phyloP scores from a whole-genome alignment of 2,329 filamentous ascomycete genomes.

The Aureobasidium sp. region DNA sequence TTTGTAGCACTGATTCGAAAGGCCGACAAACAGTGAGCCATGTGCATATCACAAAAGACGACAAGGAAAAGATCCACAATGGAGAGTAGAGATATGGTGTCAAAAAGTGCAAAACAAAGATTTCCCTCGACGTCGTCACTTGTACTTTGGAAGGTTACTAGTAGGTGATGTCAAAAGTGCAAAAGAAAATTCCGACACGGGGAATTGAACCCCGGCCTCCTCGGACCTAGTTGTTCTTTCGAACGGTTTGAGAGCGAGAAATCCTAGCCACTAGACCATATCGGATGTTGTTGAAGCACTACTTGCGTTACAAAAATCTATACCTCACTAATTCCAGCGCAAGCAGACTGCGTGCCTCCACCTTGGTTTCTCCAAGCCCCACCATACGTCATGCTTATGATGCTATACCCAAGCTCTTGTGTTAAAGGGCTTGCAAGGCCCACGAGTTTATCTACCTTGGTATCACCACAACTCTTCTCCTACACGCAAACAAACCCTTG shows the following conservation, averaged over 20 bases:
- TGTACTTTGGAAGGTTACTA: too few species aligned
- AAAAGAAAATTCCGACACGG: neutral
- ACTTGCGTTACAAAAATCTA: too few species aligned
- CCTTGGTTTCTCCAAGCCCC: neutral
- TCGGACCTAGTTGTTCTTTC: neutral
- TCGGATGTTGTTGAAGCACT: neutral
- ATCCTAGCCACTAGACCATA: neutral
- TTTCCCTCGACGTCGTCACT: too few species aligned
- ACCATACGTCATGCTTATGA: constrained; percentile 5
- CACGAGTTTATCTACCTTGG: neutral
- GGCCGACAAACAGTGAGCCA: too few species aligned
- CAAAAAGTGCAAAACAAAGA: too few species aligned
- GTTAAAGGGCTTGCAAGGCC: neutral
- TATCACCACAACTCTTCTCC: neutral
- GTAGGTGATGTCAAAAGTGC: neutral
- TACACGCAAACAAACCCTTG: neutral
- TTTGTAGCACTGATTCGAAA: too few species aligned
- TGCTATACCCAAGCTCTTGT: neutral
- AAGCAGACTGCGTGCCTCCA: too few species aligned
- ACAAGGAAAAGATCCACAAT: neutral
- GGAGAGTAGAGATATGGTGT: neutral
- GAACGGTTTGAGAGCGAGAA: neutral
- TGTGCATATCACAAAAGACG: too few species aligned
- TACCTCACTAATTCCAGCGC: too few species aligned
- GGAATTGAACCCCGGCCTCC: neutral